These are phyloP conservation scores for Agapanthus africanus DNA, from an alignment of 106 monocot species.

Conservation along the genomic window DNA sequence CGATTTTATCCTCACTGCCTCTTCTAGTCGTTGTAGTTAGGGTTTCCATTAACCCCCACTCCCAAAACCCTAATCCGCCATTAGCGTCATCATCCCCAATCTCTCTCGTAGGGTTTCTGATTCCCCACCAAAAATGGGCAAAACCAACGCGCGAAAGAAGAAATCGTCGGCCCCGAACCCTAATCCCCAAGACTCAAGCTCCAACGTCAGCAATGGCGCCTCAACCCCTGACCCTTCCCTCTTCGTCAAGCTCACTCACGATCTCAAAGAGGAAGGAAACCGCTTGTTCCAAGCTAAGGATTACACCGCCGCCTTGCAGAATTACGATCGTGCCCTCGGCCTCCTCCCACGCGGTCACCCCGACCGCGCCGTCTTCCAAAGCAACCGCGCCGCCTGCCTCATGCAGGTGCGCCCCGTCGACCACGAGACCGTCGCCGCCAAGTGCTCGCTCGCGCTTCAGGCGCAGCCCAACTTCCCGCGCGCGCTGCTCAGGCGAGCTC, in stretches of 20 bases:
- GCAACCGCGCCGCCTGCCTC: conserved; percentile 94
- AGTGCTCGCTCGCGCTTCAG: conserved; percentile 93
- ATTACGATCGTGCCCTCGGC: conserved; percentile 66
- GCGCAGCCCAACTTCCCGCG: conserved; percentile 81
- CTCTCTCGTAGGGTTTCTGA: background rate
- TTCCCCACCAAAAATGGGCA: conserved; percentile 52
- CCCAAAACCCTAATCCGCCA: background rate
- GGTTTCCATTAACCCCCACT: too few species aligned
- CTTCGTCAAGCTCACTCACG: conserved; percentile 65
- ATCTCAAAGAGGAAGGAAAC: conserved; percentile 95
- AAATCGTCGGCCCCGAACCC: conserved; percentile 17
- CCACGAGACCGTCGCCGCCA: conserved; percentile 69
- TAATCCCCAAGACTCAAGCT: conserved; percentile 1
- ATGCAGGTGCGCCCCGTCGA: conserved; percentile 80
- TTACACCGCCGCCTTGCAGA: conserved; percentile 54
- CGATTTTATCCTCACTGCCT: too few species aligned
- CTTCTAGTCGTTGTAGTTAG: too few species aligned
- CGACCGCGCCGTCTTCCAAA: conserved; percentile 92
- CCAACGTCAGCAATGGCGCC: background rate
- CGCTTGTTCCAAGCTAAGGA: conserved; percentile 68
- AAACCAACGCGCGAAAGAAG: conserved; percentile 43
- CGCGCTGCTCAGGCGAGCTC: conserved; percentile 83
- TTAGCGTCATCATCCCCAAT: background rate
- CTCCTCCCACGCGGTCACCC: conserved; percentile 70
- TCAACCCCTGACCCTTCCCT: conserved; percentile 16